Conservation (phyloP, 2,329 filamentous ascomycete genomes). For the Hypoxylon sp. region DNA sequence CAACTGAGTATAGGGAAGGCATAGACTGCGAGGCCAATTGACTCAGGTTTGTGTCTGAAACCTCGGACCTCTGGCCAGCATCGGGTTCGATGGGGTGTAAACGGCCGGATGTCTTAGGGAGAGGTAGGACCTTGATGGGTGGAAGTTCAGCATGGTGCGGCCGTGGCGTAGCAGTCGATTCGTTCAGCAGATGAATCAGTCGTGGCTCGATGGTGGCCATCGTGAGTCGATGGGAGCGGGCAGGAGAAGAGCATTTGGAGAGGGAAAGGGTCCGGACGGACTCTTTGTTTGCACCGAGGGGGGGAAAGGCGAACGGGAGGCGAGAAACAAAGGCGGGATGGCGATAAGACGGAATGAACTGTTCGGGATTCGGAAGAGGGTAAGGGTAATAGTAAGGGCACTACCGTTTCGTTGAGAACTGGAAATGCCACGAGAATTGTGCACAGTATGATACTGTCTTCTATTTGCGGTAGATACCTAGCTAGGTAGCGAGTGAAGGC, state of each 20-base stretch:
- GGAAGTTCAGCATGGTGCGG: slow-evolving; percentile 67
- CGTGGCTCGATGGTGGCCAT: slow-evolving; percentile 78
- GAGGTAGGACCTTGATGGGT: slow-evolving; percentile 65
- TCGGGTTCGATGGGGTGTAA: slow-evolving; percentile 66
- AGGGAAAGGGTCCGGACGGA: slow-evolving; percentile 39
- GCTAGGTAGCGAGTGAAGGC: not conserved
- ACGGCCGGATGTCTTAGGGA: slow-evolving; percentile 61
- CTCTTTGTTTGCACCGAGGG: slow-evolving; percentile 44
- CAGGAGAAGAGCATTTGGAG: slow-evolving; percentile 58
- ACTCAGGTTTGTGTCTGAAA: slow-evolving; percentile 49
- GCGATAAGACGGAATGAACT: slow-evolving; percentile 31
- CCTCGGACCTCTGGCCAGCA: slow-evolving; percentile 60
- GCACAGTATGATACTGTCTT: slow-evolving; percentile 38
- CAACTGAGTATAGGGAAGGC: slow-evolving; percentile 49
- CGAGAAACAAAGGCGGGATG: slow-evolving; percentile 30
- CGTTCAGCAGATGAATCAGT: slow-evolving; percentile 75
- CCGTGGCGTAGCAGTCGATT: slow-evolving; percentile 65
- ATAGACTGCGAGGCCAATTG: slow-evolving; percentile 51
- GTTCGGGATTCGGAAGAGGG: slow-evolving; percentile 25
- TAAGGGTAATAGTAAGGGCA: slow-evolving; percentile 26
- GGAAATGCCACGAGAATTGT: slow-evolving; percentile 23
- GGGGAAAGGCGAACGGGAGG: slow-evolving; percentile 33
- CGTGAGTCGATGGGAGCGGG: slow-evolving; percentile 57
- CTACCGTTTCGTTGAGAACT: slow-evolving; percentile 20
- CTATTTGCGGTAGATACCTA: slow-evolving; percentile 11